Conservation (phyloP, 805 yeast genomes). For the Hemisphaericaspora nanyangensis region DNA sequence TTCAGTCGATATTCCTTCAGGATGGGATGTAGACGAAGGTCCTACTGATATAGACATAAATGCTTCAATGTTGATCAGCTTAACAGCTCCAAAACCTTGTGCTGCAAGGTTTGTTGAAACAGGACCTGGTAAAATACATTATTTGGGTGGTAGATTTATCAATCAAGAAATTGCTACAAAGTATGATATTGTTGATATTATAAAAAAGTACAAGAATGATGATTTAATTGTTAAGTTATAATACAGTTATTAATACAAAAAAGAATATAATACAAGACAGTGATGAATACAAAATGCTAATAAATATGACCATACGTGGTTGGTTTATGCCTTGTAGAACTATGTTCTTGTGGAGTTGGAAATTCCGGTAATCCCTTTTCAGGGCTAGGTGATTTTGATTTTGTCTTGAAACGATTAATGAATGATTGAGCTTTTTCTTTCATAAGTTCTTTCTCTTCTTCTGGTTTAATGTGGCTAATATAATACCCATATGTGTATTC, state of each 20-base stretch:
- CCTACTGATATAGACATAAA: conserved; percentile 48
- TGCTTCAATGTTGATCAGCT: conserved; percentile 70
- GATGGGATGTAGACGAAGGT: conserved; percentile 95
- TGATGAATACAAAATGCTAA: neutral
- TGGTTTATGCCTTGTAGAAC: neutral
- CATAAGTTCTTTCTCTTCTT: neutral
- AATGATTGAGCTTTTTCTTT: neutral
- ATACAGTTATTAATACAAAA: neutral
- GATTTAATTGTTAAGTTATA: conserved; percentile 36
- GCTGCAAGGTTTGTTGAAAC: conserved; percentile 42
- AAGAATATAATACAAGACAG: neutral
- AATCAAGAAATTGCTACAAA: conserved; percentile 61
- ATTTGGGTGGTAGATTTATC: conserved; percentile 88
- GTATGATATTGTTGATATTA: conserved; percentile 59
- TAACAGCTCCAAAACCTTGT: conserved; percentile 95
- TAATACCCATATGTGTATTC: neutral
- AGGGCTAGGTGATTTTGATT: neutral
- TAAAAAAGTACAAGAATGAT: conserved; percentile 25
- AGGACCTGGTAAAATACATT: conserved; percentile 46
- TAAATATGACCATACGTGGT: neutral
- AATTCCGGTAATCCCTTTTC: conserved; percentile 3
- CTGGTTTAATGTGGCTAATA: neutral
- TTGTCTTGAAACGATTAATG: neutral
- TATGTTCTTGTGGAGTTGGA: conserved; percentile 1
- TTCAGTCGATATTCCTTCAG: conserved; percentile 89